A percentile compares a stretch with the other conserved stretches of the same genome.
Conservation (phyloP, 2,329 filamentous ascomycete species). For the Hypoxylon sp. region DNA sequence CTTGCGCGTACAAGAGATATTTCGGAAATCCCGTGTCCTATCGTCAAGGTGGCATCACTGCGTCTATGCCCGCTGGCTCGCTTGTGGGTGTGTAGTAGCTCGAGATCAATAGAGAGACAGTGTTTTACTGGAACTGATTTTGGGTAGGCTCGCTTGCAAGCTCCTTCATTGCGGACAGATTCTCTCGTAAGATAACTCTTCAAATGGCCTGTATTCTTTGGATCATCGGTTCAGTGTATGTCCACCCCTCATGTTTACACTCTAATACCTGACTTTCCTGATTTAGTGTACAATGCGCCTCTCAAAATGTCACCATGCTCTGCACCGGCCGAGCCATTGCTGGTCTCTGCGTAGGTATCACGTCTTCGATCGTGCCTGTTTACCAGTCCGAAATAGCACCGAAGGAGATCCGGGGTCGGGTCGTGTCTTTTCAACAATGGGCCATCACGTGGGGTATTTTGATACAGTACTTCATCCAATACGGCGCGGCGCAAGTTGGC, state of each 20-base stretch:
- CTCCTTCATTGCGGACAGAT: constrained; percentile 66
- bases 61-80: constrained; percentile 81
- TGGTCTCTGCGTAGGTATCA: constrained; percentile 81
- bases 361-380: constrained; percentile 78
- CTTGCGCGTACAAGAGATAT: constrained; percentile 78
- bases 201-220: constrained; percentile 67
- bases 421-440: constrained; percentile 78
- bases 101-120: neutral
- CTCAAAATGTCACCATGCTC: constrained; percentile 79
- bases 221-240: constrained; percentile 63
- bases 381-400: constrained; percentile 78
- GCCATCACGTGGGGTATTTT: constrained; percentile 80
- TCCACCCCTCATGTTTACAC: neutral
- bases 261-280: neutral
- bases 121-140: constrained; percentile 1
- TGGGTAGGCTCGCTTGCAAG: constrained; percentile 62
- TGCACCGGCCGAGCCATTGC: constrained; percentile 79
- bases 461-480: constrained; percentile 77
- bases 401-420: constrained; percentile 70
- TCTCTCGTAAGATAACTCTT: constrained; percentile 65
- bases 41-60: constrained; percentile 79
- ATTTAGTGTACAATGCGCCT: constrained; percentile 69
- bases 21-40: constrained; percentile 74
- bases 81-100: constrained; percentile 65
- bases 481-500: constrained; percentile 71